These are phyloP conservation scores for Tausonia pullulans DNA, from an alignment of 1,284 basidiomycete species.

Conservation along the genomic window DNA sequence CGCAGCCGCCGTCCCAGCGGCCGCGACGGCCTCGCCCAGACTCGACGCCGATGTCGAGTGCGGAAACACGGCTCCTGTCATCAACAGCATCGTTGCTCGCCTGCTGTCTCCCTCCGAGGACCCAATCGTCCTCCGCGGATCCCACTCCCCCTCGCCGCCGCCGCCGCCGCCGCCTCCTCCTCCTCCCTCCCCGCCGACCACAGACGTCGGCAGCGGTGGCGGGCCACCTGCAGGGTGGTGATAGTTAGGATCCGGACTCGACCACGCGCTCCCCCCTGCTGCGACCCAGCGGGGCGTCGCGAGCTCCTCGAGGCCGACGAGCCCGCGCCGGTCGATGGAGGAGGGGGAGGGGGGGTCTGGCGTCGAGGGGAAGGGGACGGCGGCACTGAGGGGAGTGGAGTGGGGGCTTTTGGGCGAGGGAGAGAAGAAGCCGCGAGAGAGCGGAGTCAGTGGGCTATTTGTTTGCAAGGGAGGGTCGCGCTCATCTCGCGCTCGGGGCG, in stretches of 20 bases:
- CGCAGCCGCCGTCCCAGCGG: too few species aligned
- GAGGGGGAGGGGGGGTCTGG: conserved; percentile 49
- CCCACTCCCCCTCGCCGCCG: neutral
- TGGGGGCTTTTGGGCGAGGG: neutral
- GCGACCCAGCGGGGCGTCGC: conserved; percentile 85
- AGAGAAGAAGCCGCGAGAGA: neutral
- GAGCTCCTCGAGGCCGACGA: conserved; percentile 93
- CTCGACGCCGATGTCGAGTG: too few species aligned
- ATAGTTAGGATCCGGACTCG: neutral
- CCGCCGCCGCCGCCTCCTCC: neutral
- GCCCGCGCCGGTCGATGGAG: conserved; percentile 69
- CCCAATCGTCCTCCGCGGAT: neutral
- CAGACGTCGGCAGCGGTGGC: too few species aligned
- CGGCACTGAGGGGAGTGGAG: neutral
- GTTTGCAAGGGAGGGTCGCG: too few species aligned
- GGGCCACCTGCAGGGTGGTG: too few species aligned
- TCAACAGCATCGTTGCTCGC: too few species aligned
- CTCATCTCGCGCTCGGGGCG: too few species aligned
- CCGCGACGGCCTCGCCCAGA: too few species aligned
- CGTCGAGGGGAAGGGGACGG: conserved; percentile 22
- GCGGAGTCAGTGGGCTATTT: neutral
- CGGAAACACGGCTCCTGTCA: too few species aligned
- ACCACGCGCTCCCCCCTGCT: conserved; percentile 21
- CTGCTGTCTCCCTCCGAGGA: too few species aligned
- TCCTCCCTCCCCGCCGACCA: neutral